phyloP scores from a whole-genome alignment of 495 filamentous ascomycete genomes.

The Corynascus novoguineensis region DNA sequence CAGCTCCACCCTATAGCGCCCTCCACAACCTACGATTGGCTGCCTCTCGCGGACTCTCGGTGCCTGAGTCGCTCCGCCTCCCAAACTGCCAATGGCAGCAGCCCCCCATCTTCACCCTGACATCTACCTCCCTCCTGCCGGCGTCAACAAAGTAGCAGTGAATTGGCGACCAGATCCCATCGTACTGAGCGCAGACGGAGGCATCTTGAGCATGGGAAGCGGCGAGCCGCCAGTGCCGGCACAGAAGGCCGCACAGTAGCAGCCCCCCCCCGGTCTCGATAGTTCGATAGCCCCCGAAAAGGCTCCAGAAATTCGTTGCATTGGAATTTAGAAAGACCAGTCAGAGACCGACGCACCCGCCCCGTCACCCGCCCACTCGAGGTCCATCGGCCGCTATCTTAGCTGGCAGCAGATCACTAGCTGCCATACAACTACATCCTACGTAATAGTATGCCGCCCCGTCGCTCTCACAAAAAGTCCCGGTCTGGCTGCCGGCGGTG shows the following conservation, averaged over 20 bases:
- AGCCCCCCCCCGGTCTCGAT: too few relatives aligned
- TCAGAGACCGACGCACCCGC: neutral
- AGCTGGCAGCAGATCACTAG: neutral
- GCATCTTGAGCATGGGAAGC: slow-evolving; percentile 16
- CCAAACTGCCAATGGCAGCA: neutral
- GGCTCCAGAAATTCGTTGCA: too few relatives aligned
- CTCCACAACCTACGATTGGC: neutral
- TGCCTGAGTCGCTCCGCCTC: neutral
- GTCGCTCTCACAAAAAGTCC: slow-evolving; percentile 60
- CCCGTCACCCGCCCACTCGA: neutral
- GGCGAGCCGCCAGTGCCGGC: slow-evolving; percentile 16
- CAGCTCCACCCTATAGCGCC: neutral
- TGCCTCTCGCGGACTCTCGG: neutral
- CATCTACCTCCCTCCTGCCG: neutral
- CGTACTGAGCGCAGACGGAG: neutral
- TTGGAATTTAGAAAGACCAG: neutral
- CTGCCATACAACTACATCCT: too few relatives aligned
- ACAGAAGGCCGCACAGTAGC: slow-evolving; percentile 20
- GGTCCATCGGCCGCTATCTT: neutral
- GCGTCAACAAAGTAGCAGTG: slow-evolving; percentile 1
- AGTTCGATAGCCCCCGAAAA: too few relatives aligned
- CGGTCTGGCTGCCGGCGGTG: slow-evolving; percentile 55
- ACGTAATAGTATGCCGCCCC: slow-evolving; percentile 47
- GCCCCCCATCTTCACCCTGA: neutral
- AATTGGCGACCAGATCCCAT: neutral